Evolutionary conservation across 352 stramenopile genomes (phyloP), one percentile per base, ranked within the genome.

Genomic region (Pythium diclinum): DNA sequence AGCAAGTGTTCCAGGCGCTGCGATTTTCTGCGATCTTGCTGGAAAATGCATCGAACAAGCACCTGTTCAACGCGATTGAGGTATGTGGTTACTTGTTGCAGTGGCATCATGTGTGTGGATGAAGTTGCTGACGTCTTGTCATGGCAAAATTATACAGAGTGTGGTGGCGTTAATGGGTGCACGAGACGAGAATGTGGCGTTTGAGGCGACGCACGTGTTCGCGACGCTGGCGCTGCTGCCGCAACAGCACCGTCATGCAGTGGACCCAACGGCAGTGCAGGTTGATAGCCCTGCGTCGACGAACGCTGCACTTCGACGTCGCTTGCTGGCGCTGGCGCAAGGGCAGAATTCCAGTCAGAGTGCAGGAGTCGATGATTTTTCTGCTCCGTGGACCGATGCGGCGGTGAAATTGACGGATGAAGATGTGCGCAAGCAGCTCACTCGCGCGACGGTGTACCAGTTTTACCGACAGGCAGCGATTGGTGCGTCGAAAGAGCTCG

Each of bases 1-100:
- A 86, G 32, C 74, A 79, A 55, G 76, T 92, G 53, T 83, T 79
- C 62, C 79, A 94, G 60, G 71, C 86, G 21, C 61, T 95, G 64
- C 85, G 85, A 3, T 92, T 94, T 60, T 80, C 73, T 5, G 82
- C 81, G 14, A 80, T 91, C 42, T 59, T 95, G 47, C 76, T 94
- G 38, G 84, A 93, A 36, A 95, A 95, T 59, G 74, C 87, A 2
- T 74, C 76, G 6, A 90, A 92, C 67, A 95, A 95, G 65, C 79
- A 87, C 28, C 59, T 83, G 25, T 95, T 87, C 63, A 73, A 76
- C 60, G 89, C 82, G 4, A 57, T 77, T 14, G 81, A 92, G 62
- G 68, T 85, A 53, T 11, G 72, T 51, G 13, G 8, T 14, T 33
- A 9, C 25, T 17, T 11, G 19, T 6, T 51, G 3, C 34, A 7